A percentile compares a stretch with the other conserved stretches of the same genome.
These are phyloP conservation scores for Cochlearia excelsa DNA, from an alignment of 345 rosid species.

Conservation along the genomic window DNA sequence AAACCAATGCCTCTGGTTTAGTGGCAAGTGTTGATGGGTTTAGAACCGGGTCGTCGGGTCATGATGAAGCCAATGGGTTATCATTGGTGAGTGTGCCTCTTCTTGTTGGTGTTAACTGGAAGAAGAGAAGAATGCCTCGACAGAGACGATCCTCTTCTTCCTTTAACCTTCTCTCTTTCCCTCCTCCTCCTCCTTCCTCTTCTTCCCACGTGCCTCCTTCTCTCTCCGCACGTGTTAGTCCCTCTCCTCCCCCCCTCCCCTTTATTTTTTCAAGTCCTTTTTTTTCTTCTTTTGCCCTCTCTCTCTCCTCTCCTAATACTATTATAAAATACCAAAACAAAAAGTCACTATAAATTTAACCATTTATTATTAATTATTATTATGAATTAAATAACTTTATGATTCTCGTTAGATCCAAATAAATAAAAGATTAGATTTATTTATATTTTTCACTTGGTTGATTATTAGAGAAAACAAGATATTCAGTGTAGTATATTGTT, in stretches of 20 bases:
- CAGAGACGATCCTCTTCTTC: conserved; percentile 70
- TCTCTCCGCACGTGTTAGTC: conserved; percentile 72
- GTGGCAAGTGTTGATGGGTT: conserved; percentile 53
- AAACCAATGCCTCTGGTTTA: conserved; percentile 55
- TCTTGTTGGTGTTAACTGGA: conserved; percentile 65
- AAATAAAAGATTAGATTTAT: not conserved
- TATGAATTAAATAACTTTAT: no score
- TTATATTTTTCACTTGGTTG: no score
- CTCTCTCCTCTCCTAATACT: no score
- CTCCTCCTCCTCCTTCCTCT: conserved; percentile 31
- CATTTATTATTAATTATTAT: no score
- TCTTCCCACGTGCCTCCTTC: conserved; percentile 34
- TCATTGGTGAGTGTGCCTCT: conserved; percentile 42
- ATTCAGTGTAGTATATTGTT: not conserved
- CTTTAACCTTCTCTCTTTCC: conserved; percentile 46
- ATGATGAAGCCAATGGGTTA: conserved; percentile 36
- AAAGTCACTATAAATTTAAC: no score
- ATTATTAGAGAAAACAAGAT: no score
- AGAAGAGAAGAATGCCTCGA: conserved; percentile 86
- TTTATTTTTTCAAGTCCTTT: not conserved
- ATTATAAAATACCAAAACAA: no score
- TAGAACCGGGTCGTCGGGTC: conserved; percentile 43
- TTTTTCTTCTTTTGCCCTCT: not conserved
- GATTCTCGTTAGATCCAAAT: not conserved
- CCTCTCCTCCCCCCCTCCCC: not conserved